Evolutionary conservation across 257 asterid species (phyloP).

Genomic region (Buddleja alternifolia): DNA sequence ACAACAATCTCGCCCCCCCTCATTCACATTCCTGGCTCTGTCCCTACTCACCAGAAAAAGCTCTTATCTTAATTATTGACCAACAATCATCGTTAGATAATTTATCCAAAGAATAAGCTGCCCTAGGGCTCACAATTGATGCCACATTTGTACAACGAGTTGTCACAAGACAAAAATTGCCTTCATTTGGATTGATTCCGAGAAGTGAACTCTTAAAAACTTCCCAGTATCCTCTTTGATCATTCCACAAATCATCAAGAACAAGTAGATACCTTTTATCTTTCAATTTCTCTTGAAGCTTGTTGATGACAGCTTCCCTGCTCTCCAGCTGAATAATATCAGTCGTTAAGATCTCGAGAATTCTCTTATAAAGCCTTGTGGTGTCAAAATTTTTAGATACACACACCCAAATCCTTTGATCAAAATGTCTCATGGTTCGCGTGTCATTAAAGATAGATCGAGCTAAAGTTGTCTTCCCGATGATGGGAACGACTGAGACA

Average conservation of each 20-base stretch:
- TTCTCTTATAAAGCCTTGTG: constrained; percentile 2
- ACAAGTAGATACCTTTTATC: constrained; percentile 26
- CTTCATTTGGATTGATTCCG: too few species aligned
- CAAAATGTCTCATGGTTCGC: background rate
- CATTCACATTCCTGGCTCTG: too few species aligned
- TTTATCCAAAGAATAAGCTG: background rate
- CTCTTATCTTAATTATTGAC: constrained; percentile 29
- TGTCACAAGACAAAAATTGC: too few species aligned
- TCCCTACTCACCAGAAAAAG: too few species aligned
- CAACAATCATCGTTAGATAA: constrained; percentile 33
- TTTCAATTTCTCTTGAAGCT: background rate
- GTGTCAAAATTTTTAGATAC: constrained; percentile 26
- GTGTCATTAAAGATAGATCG: constrained; percentile 4
- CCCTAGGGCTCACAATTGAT: constrained; percentile 17
- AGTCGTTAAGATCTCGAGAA: constrained; percentile 6
- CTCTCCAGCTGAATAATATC: background rate
- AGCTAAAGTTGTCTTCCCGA: constrained; percentile 38
- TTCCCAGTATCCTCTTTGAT: too few species aligned
- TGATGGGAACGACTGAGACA: constrained; percentile 22
- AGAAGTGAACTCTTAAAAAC: too few species aligned
- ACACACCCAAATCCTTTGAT: too few species aligned
- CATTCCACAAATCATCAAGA: constrained; percentile 35
- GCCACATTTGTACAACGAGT: constrained; percentile 19
- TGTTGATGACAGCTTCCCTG: background rate
- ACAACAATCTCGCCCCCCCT: too few species aligned